Evolutionary conservation across 495 filamentous ascomycete genomes (phyloP).

Genomic region (Tuber aestivum): DNA sequence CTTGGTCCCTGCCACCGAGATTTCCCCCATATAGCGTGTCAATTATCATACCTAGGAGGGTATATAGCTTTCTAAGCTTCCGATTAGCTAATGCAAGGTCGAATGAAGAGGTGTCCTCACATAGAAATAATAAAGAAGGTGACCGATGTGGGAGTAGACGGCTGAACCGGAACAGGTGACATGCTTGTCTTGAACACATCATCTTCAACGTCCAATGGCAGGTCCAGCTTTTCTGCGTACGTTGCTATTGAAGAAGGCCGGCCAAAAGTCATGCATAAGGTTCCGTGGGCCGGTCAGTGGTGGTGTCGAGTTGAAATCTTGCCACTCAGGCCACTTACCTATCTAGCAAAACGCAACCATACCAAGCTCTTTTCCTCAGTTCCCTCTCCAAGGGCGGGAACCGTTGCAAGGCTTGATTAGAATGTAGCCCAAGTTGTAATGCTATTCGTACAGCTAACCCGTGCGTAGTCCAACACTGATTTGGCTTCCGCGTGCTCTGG

Average conservation of each 20-base stretch:
- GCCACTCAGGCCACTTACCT: conserved; percentile 34
- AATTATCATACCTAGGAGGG: conserved; percentile 42
- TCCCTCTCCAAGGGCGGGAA: conserved; percentile 46
- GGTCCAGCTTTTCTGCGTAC: conserved; percentile 45
- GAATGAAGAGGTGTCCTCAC: conserved; percentile 1
- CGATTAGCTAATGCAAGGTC: background rate
- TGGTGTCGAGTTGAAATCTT: background rate
- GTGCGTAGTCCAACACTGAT: conserved; percentile 48
- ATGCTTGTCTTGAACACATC: conserved; percentile 30
- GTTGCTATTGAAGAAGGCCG: conserved; percentile 46
- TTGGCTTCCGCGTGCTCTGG: conserved; percentile 47
- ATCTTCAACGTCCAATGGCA: conserved; percentile 42
- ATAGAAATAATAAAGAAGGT: conserved; percentile 47
- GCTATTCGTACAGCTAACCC: conserved; percentile 47
- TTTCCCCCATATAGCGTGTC: conserved; percentile 47
- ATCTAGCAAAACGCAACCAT: conserved; percentile 48
- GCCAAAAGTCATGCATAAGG: conserved; percentile 50
- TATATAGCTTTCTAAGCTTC: conserved; percentile 36
- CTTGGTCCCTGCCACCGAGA: conserved; percentile 43
- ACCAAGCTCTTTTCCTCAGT: conserved; percentile 48
- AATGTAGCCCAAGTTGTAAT: conserved; percentile 47
- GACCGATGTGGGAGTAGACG: conserved; percentile 25
- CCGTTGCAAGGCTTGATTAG: conserved; percentile 40
- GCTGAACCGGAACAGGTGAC: conserved; percentile 25
- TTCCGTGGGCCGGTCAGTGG: conserved; percentile 33